Evolutionary conservation across 345 rosid genomes (phyloP), one percentile per base, ranked within the genome.

Genomic region (Ceriops tagal): DNA sequence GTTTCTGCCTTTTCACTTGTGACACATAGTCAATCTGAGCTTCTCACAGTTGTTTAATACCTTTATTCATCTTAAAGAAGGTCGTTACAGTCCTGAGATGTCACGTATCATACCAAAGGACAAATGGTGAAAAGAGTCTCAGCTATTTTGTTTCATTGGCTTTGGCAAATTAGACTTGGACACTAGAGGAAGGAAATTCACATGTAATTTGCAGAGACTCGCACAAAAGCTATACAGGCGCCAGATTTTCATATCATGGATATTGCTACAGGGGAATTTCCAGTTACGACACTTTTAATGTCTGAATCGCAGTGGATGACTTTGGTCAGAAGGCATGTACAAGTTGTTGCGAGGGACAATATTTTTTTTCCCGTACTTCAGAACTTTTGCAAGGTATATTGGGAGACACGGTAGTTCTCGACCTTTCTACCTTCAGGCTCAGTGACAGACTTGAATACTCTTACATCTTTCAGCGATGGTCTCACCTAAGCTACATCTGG

Each of bases 91-190:
- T 61, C 71, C 68, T 9, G 67, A 61, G 62, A 71, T 76, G 79
- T 60, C 68, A 11, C 68, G 53, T 19, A 20, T 59, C 5, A 31
- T 76, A 39, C 71, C 68, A 21, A 76, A 62, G 75, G 57, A 67
- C 39, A 62, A 62, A 76, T 76, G 79, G 79, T 63, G 72, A 49
- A 76, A 76, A 66, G 79, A 72, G 34, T 76, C 79, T 43, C 79
- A 76, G 75, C 75, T 76, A 8, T 46, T 34, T 39, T 39, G 8
- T 34, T 34, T 24, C 8, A 35, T 16, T 47, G 57, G 24, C 24
- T n/a, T 53, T 34, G 35, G 35, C 35, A 34, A 34, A 34, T 7
- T 53, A 53, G 6, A 20, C 57, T 10, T 19, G n/a, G 0, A 53
- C 4, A 53, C n/a, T 4, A 1, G 22, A 53, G 3, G 7, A 1